phyloP scores from a whole-genome alignment of 2,329 filamentous ascomycete species.

The Botrytis medusae region DNA sequence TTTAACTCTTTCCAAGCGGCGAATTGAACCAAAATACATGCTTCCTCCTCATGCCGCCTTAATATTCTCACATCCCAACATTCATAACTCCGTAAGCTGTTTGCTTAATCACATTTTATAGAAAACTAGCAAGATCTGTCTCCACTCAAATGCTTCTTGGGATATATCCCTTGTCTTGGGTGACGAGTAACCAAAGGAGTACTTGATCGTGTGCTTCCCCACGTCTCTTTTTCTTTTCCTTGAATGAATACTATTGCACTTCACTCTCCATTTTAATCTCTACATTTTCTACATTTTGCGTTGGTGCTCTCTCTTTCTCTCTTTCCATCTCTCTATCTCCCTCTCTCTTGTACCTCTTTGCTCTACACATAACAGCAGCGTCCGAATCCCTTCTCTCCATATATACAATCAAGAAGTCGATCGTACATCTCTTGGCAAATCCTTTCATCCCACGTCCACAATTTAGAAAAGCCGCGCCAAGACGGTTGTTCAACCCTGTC shows the following conservation, averaged over 20 bases:
- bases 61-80: neutral
- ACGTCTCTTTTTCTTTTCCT: neutral
- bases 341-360: neutral
- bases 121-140: neutral
- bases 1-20: neutral
- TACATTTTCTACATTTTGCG: neutral
- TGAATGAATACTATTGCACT: neutral
- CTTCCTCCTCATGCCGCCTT: constrained; percentile 15
- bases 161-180: neutral
- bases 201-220: constrained; percentile 22
- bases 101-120: constrained; percentile 10
- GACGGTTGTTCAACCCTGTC: constrained; percentile 20
- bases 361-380: neutral
- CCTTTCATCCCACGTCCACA: neutral
- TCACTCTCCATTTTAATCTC: neutral
- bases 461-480: constrained; percentile 15
- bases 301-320: neutral
- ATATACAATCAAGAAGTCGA: neutral
- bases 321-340: no score
- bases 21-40: neutral
- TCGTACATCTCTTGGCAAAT: constrained; percentile 11
- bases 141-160: constrained; percentile 6
- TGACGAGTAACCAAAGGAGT: neutral
- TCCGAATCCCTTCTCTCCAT: neutral
- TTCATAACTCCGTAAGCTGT: neutral